A percentile compares a stretch with the other conserved stretches of the same genome.
These are phyloP conservation scores for Citrullus colocynthis DNA, from an alignment of 306 rosid species.

Conservation along the genomic window DNA sequence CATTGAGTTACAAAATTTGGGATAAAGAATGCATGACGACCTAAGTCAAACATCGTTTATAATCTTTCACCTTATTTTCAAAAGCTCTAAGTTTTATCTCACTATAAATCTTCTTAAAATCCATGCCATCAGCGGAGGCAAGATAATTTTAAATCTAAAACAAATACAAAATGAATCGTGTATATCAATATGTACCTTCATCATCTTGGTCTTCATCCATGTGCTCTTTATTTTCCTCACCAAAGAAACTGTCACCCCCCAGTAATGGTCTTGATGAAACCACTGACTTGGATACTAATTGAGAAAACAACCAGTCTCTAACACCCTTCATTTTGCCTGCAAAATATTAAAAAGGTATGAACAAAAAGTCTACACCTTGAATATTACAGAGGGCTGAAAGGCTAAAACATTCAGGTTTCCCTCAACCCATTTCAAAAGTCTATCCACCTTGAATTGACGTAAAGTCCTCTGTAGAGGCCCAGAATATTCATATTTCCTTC, in stretches of 20 bases:
- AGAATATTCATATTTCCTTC: not conserved
- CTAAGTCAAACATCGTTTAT: not conserved
- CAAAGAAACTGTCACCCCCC: conserved; percentile 32
- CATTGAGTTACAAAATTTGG: not conserved
- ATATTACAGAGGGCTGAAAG: not conserved
- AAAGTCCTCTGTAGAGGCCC: not conserved
- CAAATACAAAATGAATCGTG: not conserved
- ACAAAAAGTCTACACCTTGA: not conserved
- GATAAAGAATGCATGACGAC: not conserved
- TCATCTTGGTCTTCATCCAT: conserved; percentile 27
- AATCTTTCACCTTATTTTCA: not conserved
- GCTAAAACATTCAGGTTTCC: not conserved
- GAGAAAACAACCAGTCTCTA: conserved; percentile 65
- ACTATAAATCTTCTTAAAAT: not conserved
- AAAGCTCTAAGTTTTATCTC: not conserved
- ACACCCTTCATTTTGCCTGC: conserved; percentile 72
- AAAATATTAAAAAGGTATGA: not conserved
- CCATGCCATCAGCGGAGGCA: not conserved
- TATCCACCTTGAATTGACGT: not conserved
- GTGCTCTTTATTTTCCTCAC: conserved; percentile 27
- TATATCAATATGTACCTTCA: conserved; percentile 42
- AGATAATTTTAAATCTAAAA: not conserved
- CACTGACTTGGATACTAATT: conserved; percentile 58
- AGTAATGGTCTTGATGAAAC: conserved; percentile 52
- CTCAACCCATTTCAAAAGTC: not conserved